These are phyloP conservation scores for Tinospora cordifolia DNA, from an alignment of 164 flowering plant species.

Conservation along the genomic window DNA sequence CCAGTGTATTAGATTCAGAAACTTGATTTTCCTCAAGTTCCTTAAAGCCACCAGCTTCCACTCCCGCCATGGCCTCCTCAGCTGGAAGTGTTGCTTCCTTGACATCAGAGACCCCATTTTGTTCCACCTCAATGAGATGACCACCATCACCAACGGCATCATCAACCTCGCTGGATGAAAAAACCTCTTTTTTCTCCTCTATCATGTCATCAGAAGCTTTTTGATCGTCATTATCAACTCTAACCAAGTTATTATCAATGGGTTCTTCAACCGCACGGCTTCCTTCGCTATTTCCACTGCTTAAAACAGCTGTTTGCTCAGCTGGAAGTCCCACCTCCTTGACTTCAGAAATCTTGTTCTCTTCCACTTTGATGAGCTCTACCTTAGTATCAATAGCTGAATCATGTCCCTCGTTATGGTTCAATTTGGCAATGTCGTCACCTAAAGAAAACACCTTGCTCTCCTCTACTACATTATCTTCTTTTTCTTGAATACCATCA, in stretches of 20 bases:
- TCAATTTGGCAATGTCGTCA: background rate
- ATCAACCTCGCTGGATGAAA: background rate
- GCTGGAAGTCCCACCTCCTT: conserved; percentile 2
- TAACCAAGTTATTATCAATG: conserved; percentile 12
- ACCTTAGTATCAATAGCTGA: too few species aligned
- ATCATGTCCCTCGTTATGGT: background rate
- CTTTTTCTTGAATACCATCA: conserved; percentile 10
- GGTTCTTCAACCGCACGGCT: conserved; percentile 12
- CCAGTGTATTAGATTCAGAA: conserved; percentile 18
- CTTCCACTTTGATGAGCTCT: background rate
- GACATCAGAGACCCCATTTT: conserved; percentile 10
- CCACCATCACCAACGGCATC: conserved; percentile 5
- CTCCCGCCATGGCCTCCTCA: conserved; percentile 8
- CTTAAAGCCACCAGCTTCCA: conserved; percentile 23
- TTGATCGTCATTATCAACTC: conserved; percentile 6
- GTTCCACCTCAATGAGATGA: conserved; percentile 1
- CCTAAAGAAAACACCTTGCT: conserved; percentile 12
- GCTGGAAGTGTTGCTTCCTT: conserved; percentile 2
- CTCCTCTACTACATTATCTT: conserved; percentile 13
- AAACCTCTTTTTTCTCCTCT: conserved; percentile 15
- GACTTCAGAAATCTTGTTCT: conserved; percentile 9
- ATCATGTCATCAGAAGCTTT: conserved; percentile 10
- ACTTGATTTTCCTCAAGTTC: conserved; percentile 21
- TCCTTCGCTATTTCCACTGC: conserved; percentile 7
- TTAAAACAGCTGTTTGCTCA: background rate